These are phyloP conservation scores for Isabelozyma rhagii DNA, from an alignment of 805 yeast species.

Conservation along the genomic window DNA sequence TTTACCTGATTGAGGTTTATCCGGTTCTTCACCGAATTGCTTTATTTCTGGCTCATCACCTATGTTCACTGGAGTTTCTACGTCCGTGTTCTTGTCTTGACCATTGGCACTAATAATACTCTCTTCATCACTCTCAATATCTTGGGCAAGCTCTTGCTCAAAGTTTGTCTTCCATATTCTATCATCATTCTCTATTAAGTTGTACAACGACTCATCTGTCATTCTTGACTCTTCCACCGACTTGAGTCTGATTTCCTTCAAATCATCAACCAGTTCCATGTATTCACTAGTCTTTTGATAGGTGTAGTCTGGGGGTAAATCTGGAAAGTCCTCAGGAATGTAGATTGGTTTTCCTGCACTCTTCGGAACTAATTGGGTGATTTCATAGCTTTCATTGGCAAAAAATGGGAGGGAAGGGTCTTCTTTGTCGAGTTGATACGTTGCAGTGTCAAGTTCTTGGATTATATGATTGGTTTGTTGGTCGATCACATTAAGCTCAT, in stretches of 20 bases:
- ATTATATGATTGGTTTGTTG: constrained; percentile 11
- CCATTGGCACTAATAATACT: constrained; percentile 18
- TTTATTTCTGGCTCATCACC: constrained; percentile 1
- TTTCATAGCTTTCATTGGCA: constrained; percentile 47
- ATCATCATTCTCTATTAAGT: constrained; percentile 45
- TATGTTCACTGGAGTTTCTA: constrained; percentile 5
- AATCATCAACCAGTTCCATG: constrained; percentile 61
- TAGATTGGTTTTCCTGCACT: constrained; percentile 37
- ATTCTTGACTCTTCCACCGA: constrained; percentile 77
- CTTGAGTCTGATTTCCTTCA: constrained; percentile 64
- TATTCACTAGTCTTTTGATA: constrained; percentile 74
- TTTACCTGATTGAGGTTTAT: constrained; percentile 4
- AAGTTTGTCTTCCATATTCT: constrained; percentile 23
- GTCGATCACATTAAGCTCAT: constrained; percentile 5
- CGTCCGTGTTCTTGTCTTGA: constrained; percentile 3
- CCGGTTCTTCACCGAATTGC: constrained; percentile 1
- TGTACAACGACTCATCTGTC: constrained; percentile 75
- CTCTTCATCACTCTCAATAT: constrained; percentile 14
- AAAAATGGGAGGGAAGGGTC: constrained; percentile 52
- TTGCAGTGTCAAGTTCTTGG: constrained; percentile 3
- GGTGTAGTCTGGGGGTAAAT: constrained; percentile 91
- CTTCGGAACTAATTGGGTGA: constrained; percentile 55
- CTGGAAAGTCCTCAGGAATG: constrained; percentile 78
- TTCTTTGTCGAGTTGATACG: constrained; percentile 22
- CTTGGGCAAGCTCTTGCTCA: constrained; percentile 21